Evolutionary conservation across 2,329 filamentous ascomycete species (phyloP), one percentile per base, ranked within the genome.

Genomic region (Colletotrichum sp.): DNA sequence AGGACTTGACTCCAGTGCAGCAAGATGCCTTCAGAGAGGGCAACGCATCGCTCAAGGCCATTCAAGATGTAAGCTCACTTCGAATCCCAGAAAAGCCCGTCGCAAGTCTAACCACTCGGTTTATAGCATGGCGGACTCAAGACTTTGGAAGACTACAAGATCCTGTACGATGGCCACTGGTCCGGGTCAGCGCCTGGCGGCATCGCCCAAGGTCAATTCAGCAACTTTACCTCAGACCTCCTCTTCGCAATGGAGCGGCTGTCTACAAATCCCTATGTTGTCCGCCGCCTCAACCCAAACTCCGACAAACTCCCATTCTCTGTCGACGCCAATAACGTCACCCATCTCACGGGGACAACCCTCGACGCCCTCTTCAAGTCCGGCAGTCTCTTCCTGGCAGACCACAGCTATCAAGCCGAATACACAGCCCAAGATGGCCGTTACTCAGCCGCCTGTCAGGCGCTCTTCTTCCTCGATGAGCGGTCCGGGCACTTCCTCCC

Each of bases 121-220:
- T n/a, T 63, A 36, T 21, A 83, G 82, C 78, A 78, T 69, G 79
- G 80, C 16, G 79, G 79, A 9, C 73, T 84, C n/a, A 78, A 80
- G 32, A 80, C 79, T 14, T 70, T 85, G 34, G 80, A 83, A 14
- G 86, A 87, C 79, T 88, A 85, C 74, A 79, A 78, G 28, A 79
- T 84, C 26, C 80, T 89, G 3, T 89, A 89, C 76, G 75, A 85
- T 16, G 81, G 80, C 12, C 81, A 87, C 74, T 88, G 86, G 85
- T 79, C 79, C 10, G 79, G 78, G 3, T 79, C 84, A 1, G 79
- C 85, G 7, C 85, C 86, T 78, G 81, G 34, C 84, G 81, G 56
- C 12, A 59, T 59, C 4, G 56, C 56, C 28, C 16, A 59, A 12
- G 56, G 56, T 5, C 56, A 30, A n/a, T 59, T 59, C 56, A 13